Percentiles rank a stretch among this genome's conserved stretches.
phyloP scores from a whole-genome alignment of 202 grass and related monocot species.

The Dendrocalamus latiflorus region DNA sequence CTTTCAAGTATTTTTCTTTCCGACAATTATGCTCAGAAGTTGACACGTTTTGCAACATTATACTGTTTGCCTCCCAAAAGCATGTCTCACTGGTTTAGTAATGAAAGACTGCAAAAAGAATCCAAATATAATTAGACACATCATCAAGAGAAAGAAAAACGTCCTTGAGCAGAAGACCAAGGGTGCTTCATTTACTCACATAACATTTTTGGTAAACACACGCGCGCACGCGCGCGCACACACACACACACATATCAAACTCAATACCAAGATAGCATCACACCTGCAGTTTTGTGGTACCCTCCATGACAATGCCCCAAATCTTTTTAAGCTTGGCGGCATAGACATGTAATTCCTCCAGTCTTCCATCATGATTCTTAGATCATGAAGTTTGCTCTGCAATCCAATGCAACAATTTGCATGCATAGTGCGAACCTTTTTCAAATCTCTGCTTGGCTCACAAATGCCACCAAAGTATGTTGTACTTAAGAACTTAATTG shows the following conservation, averaged over 20 bases:
- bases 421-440: conserved; percentile 73
- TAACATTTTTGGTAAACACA: not conserved
- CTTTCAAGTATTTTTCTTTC: not conserved
- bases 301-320: conserved; percentile 40
- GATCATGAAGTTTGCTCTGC: conserved; percentile 58
- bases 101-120: conserved; percentile 35
- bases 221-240: not conserved
- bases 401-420: conserved; percentile 66
- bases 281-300: conserved; percentile 71
- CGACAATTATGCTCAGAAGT: not conserved
- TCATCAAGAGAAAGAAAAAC: not conserved
- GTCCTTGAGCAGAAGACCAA: not conserved
- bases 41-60: not conserved
- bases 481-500: conserved; percentile 71
- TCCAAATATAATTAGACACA: not conserved
- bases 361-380: conserved; percentile 61
- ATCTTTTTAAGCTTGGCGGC: conserved; percentile 39
- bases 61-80: not conserved
- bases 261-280: conserved; percentile 13
- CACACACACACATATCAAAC: not conserved
- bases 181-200: not conserved
- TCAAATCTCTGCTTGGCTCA: conserved; percentile 57
- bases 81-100: conserved; percentile 14
- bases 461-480: conserved; percentile 67
- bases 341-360: conserved; percentile 70